phyloP scores from a whole-genome alignment of 176 grass and related monocot genomes.

The Oropetium thomaeum region DNA sequence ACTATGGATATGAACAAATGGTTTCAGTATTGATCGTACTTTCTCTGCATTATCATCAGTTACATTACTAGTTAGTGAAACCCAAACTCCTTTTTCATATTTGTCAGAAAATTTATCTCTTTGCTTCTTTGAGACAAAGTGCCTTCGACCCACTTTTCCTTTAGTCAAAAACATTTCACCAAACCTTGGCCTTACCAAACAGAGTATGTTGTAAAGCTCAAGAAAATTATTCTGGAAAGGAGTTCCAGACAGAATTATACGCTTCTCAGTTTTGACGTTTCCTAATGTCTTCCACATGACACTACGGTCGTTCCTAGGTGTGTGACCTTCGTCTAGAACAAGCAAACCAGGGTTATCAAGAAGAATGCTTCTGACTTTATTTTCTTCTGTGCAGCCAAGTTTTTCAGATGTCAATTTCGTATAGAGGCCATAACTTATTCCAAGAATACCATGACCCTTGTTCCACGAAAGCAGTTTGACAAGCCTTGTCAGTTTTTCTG shows the following conservation, averaged over 20 bases:
- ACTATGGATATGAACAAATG: slow-evolving; percentile 90
- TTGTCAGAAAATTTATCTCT: slow-evolving; percentile 52
- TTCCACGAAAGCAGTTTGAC: slow-evolving; percentile 83
- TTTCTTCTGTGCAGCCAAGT: slow-evolving; percentile 48
- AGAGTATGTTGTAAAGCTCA: slow-evolving; percentile 94
- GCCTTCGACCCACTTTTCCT: slow-evolving; percentile 40
- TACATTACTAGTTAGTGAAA: slow-evolving; percentile 82
- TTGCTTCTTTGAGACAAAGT: slow-evolving; percentile 40
- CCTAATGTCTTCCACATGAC: slow-evolving; percentile 77
- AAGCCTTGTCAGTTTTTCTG: slow-evolving; percentile 56
- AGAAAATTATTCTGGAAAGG: slow-evolving; percentile 93
- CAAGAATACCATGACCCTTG: slow-evolving; percentile 70
- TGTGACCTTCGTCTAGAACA: slow-evolving; percentile 93
- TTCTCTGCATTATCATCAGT: slow-evolving; percentile 79
- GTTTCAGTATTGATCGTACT: slow-evolving; percentile 79
- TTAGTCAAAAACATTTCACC: slow-evolving; percentile 78
- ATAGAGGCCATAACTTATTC: slow-evolving; percentile 84
- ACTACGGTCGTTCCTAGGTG: slow-evolving; percentile 80
- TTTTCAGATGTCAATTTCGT: slow-evolving; percentile 61
- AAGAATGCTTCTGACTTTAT: slow-evolving; percentile 63
- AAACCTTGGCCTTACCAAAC: slow-evolving; percentile 80
- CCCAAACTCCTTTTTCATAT: slow-evolving; percentile 80
- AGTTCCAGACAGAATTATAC: slow-evolving; percentile 96
- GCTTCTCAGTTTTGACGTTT: slow-evolving; percentile 73
- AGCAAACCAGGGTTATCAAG: slow-evolving; percentile 82